A percentile compares a stretch with the other conserved stretches of the same genome.
Conservation (phyloP, 2,329 filamentous ascomycete genomes). For the Chrysosporium queenslandicum region DNA sequence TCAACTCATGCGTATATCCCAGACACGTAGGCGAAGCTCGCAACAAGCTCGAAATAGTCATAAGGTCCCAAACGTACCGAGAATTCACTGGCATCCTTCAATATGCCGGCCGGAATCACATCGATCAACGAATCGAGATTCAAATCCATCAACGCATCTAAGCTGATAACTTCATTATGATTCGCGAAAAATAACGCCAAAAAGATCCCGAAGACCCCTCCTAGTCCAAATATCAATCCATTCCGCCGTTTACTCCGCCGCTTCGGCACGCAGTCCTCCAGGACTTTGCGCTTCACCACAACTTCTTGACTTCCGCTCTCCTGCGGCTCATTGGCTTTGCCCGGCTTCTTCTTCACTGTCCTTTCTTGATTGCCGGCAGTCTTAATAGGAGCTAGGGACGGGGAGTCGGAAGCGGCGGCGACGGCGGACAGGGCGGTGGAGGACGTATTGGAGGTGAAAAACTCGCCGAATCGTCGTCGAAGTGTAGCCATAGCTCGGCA, state of each 20-base stretch:
- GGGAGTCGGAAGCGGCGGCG: background rate
- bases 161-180: constrained; percentile 77
- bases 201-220: constrained; percentile 82
- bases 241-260: constrained; percentile 58
- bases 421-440: background rate
- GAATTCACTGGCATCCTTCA: constrained; percentile 76
- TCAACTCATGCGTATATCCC: background rate
- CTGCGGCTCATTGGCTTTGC: background rate
- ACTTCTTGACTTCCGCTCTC: background rate
- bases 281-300: background rate
- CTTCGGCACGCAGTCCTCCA: constrained; percentile 17
- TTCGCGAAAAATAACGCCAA: constrained; percentile 82
- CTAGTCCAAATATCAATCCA: constrained; percentile 75
- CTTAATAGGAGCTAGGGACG: background rate
- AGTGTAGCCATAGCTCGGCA: constrained; percentile 28
- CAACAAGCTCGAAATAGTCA: constrained; percentile 8
- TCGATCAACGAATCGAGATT: constrained; percentile 82
- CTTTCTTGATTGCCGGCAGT: constrained; percentile 8
- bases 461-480: constrained; percentile 35
- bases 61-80: constrained; percentile 48
- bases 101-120: constrained; percentile 72
- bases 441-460: constrained; percentile 19
- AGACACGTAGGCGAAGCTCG: background rate
- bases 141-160: constrained; percentile 59
- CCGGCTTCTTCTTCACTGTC: constrained; percentile 12